A percentile compares a stretch with the other conserved stretches of the same genome.
Conservation (phyloP, 352 stramenopile genomes). For the Plasmopara viticola region DNA sequence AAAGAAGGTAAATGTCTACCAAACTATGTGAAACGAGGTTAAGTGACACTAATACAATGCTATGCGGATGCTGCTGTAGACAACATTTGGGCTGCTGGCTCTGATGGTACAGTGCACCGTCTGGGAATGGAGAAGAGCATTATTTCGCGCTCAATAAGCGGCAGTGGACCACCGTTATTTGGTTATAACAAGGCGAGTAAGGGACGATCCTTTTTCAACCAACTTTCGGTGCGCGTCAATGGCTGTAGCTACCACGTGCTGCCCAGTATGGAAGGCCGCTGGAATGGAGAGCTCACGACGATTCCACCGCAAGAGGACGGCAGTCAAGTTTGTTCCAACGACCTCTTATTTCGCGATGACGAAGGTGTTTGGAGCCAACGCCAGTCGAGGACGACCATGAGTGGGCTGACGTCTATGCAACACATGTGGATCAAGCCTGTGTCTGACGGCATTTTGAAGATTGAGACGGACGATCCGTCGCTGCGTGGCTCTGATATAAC, state of each 20-base stretch:
- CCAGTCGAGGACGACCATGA: conserved; percentile 82
- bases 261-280: conserved; percentile 79
- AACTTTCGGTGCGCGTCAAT: conserved; percentile 81
- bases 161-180: conserved; percentile 45
- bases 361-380: conserved; percentile 85
- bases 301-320: conserved; percentile 73
- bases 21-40: conserved; percentile 6
- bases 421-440: conserved; percentile 87
- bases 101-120: conserved; percentile 73
- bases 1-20: conserved; percentile 39
- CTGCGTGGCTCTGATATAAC: conserved; percentile 76
- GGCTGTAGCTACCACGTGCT: conserved; percentile 83
- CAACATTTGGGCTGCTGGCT: conserved; percentile 78
- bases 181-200: conserved; percentile 43
- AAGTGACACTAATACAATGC: background rate
- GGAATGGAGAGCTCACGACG: conserved; percentile 76
- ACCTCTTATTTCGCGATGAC: conserved; percentile 77
- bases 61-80: conserved; percentile 22
- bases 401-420: conserved; percentile 75
- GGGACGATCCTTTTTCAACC: conserved; percentile 78
- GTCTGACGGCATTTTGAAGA: conserved; percentile 83
- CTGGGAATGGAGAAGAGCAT: conserved; percentile 81
- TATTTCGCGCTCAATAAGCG: conserved; percentile 55
- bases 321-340: conserved; percentile 81
- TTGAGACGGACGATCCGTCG: conserved; percentile 78